phyloP scores from a whole-genome alignment of 768 basidiomycete genomes.

The Boletus speciosus region DNA sequence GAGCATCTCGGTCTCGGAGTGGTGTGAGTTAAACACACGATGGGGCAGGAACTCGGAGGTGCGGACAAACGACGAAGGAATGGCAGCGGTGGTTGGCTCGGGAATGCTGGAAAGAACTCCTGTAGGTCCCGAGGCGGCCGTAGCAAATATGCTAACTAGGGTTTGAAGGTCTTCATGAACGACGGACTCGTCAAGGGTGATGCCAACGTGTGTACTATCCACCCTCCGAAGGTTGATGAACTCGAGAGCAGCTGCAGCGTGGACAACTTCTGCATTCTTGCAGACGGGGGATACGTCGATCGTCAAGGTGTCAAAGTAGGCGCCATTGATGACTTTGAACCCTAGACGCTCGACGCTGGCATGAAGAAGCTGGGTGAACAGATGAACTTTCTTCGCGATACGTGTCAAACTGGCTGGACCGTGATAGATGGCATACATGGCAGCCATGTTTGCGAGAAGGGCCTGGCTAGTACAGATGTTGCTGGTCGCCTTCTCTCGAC shows the following conservation, averaged over 20 bases:
- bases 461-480: slow-evolving; percentile 99
- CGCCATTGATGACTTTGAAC: slow-evolving; percentile 63
- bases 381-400: slow-evolving; percentile 90
- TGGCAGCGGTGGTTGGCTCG: slow-evolving; percentile 37
- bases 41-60: slow-evolving; percentile 75
- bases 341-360: slow-evolving; percentile 66
- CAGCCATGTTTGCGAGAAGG: slow-evolving; percentile 97
- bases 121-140: slow-evolving; percentile 51
- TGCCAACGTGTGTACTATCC: slow-evolving; percentile 71
- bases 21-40: slow-evolving; percentile 92
- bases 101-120: slow-evolving; percentile 48
- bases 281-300: slow-evolving; percentile 65
- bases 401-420: slow-evolving; percentile 81
- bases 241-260: slow-evolving; percentile 56
- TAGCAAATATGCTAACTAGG: slow-evolving; percentile 79
- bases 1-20: slow-evolving; percentile 98
- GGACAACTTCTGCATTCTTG: slow-evolving; percentile 58
- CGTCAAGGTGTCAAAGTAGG: slow-evolving; percentile 90
- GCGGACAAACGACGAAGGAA: slow-evolving; percentile 57
- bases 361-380: slow-evolving; percentile 76
- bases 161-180: slow-evolving; percentile 68
- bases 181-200: slow-evolving; percentile 92
- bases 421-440: slow-evolving; percentile 98
- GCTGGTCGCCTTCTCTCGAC: slow-evolving; percentile 96
- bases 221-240: slow-evolving; percentile 84